A percentile compares a stretch with the other conserved stretches of the same genome.
Conservation (phyloP, 768 basidiomycete genomes). For the Hygrocybe coccinea region DNA sequence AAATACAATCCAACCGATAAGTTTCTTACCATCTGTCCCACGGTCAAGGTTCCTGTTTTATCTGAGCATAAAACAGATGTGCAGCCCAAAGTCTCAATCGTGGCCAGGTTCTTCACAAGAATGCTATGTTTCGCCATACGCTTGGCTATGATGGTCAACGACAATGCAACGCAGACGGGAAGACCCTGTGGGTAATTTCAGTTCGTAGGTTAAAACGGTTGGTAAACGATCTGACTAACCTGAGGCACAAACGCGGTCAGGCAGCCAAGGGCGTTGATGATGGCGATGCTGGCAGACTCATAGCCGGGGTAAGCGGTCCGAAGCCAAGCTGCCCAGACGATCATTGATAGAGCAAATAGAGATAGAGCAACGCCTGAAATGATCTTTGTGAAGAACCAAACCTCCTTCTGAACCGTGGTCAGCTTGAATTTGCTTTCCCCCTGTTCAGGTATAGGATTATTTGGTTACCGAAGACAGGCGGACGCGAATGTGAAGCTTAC, state of each 20-base stretch:
- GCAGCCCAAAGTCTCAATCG: conserved; percentile 63
- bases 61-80: conserved; percentile 52
- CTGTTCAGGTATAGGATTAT: conserved; percentile 46
- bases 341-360: conserved; percentile 40
- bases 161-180: conserved; percentile 9
- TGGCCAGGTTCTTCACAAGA: conserved; percentile 67
- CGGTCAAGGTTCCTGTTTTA: conserved; percentile 51
- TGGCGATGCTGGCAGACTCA: conserved; percentile 53
- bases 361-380: conserved; percentile 57
- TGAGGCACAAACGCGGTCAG: conserved; percentile 42
- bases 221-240: conserved; percentile 62
- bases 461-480: conserved; percentile 33
- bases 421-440: conserved; percentile 63
- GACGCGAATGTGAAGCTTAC: not conserved
- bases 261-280: conserved; percentile 40
- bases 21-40: conserved; percentile 41
- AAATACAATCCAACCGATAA: not conserved
- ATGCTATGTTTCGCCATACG: conserved; percentile 68
- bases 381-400: conserved; percentile 47
- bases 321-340: conserved; percentile 65
- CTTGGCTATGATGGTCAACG: conserved; percentile 61
- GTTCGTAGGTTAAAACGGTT: conserved; percentile 30
- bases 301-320: conserved; percentile 60
- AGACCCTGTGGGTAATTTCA: conserved; percentile 1
- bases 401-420: conserved; percentile 18